Evolutionary conservation across 1,284 basidiomycete genomes (phyloP), one percentile per base, ranked within the genome.

Genomic region (Rhodofomes roseus): DNA sequence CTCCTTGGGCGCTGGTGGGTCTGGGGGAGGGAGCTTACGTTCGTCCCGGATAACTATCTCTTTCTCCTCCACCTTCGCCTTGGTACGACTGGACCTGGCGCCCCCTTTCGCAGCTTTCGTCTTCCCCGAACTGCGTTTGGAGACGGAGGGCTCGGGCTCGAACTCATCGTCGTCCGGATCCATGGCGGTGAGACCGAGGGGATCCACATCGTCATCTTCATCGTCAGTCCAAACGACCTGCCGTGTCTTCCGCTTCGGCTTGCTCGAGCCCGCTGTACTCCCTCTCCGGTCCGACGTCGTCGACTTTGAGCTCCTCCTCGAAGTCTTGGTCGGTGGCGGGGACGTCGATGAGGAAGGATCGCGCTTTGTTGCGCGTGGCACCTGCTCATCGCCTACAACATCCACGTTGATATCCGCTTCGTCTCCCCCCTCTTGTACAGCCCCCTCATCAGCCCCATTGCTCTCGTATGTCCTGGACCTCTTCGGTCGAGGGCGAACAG

Each of bases 1-100:
- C 8, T 61, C 50, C 54, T 60, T 56, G n/a, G 57, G 48, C 56
- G 9, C 50, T 27, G 65, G 56, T 12, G 57, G 29, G 7, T 56
- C 55, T 22, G 57, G n/a, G n/a, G 61, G 57, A 20, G 60, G 60
- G 11, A 68, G 60, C 64, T 71, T 79, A 51, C 77, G 74, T 62
- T 81, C 79, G 59, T 79, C 77, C 57, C 73, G 76, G 55, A 76
- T 71, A 43, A 66, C 41, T 22, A 77, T 67, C 40, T 75, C 74
- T 41, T 70, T 75, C 51, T 74, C 71, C 58, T 69, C 68, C 52
- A 62, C 62, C 61, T 46, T 59, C 5, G 20, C 11, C 23, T 62
- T 66, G 4, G 56, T 51, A 53, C 61, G 63, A 2, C 56, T 58
- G 14, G 66, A 62, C 55, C 70, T 73, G 22, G 63, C 62, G 8